These are phyloP conservation scores for Salicornia ramosissima DNA, from an alignment of 148 eudicot species.

Conservation along the genomic window DNA sequence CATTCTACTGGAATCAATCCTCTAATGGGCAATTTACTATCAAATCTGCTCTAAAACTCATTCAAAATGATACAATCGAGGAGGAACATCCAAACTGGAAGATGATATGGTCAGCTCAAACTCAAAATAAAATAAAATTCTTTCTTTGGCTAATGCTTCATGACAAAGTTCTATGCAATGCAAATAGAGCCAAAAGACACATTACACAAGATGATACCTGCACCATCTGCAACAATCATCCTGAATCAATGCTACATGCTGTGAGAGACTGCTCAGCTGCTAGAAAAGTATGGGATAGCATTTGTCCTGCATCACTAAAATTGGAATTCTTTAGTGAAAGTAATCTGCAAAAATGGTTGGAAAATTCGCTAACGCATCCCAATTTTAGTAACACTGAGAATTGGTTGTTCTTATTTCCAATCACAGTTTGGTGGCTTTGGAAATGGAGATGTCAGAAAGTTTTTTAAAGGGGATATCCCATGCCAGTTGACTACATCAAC, in stretches of 20 bases:
- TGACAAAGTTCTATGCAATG: neutral
- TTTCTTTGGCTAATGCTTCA: neutral
- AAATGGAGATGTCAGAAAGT: neutral
- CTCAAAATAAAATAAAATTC: too few species aligned
- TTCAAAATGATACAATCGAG: neutral
- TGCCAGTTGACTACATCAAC: neutral
- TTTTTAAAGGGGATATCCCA: neutral
- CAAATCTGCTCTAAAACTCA: neutral
- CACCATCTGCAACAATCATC: neutral
- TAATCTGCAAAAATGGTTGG: neutral
- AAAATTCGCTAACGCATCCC: neutral
- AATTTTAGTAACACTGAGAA: too few species aligned
- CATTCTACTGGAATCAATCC: neutral
- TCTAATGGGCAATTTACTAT: neutral
- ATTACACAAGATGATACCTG: neutral
- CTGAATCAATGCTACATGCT: neutral
- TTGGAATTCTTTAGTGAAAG: too few species aligned
- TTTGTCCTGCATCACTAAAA: too few species aligned
- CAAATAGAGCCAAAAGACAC: neutral
- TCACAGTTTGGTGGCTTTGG: neutral
- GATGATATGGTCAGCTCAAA: neutral
- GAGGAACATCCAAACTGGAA: neutral
- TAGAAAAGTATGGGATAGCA: neutral
- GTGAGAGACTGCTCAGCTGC: neutral
- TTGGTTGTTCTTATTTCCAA: too few species aligned